A percentile compares a stretch with the other conserved stretches of the same genome.
Conservation (phyloP, 495 filamentous ascomycete genomes). For the Jackrogersella minutella region DNA sequence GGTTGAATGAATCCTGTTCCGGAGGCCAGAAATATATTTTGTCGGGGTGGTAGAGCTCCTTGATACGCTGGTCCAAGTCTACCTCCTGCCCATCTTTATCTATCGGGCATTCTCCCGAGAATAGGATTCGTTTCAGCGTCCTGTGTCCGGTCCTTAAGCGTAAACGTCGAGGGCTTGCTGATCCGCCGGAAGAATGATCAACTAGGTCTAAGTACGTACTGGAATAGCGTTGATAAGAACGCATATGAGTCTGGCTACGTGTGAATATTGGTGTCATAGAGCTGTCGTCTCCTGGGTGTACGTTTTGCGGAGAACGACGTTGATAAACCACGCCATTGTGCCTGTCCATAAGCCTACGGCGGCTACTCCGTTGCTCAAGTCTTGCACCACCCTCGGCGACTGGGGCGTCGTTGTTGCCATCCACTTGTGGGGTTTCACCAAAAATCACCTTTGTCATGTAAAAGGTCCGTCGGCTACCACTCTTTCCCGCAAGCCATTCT, state of each 20-base stretch:
- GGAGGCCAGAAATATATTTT: slow-evolving; percentile 68
- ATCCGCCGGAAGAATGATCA: slow-evolving; percentile 56
- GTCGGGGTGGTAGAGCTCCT: slow-evolving; percentile 56
- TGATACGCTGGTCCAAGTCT: slow-evolving; percentile 45
- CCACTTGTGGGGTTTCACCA: slow-evolving; percentile 35
- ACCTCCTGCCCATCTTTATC: slow-evolving; percentile 51
- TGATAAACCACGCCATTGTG: slow-evolving; percentile 49
- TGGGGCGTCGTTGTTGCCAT: neutral
- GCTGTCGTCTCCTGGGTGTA: slow-evolving; percentile 56
- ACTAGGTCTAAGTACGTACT: slow-evolving; percentile 74
- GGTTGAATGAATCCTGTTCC: slow-evolving; percentile 48
- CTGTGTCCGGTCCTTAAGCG: slow-evolving; percentile 62
- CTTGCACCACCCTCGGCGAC: neutral
- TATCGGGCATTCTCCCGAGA: slow-evolving; percentile 30
- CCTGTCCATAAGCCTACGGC: slow-evolving; percentile 40
- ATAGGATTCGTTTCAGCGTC: slow-evolving; percentile 22
- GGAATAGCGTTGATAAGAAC: slow-evolving; percentile 65
- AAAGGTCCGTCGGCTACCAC: slow-evolving; percentile 70
- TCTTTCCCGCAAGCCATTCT: slow-evolving; percentile 70
- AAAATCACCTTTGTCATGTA: slow-evolving; percentile 69
- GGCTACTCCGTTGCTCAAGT: neutral
- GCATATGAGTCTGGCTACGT: slow-evolving; percentile 65
- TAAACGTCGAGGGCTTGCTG: slow-evolving; percentile 51
- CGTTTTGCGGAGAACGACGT: slow-evolving; percentile 46
- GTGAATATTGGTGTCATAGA: slow-evolving; percentile 57